phyloP scores from a whole-genome alignment of 2,329 filamentous ascomycete species.

The Capronia americana region DNA sequence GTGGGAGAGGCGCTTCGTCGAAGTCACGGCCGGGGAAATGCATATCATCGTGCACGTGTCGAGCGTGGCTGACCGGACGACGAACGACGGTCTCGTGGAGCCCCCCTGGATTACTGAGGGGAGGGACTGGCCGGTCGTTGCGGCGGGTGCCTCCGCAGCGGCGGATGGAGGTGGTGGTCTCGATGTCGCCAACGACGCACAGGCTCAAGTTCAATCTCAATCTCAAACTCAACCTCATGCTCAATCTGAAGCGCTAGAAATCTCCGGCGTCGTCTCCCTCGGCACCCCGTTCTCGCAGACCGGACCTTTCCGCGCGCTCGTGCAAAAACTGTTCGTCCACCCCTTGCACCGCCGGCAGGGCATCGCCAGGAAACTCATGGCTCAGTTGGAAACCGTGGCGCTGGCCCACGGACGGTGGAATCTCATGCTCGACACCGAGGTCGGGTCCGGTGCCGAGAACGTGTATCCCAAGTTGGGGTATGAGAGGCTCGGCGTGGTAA shows the following conservation, averaged over 20 bases:
- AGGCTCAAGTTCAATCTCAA: no score
- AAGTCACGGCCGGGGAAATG: constrained; percentile 54
- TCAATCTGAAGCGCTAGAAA: constrained; percentile 6
- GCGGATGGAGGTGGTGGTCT: constrained; percentile 41
- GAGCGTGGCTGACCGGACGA: constrained; percentile 40
- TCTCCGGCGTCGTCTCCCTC: constrained; percentile 64
- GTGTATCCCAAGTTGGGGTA: constrained; percentile 66
- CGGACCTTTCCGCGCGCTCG: constrained; percentile 59
- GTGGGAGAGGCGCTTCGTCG: constrained; percentile 62
- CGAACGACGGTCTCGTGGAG: constrained; percentile 38
- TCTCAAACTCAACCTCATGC: no score
- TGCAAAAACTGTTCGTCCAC: constrained; percentile 66
- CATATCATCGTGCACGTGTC: constrained; percentile 62
- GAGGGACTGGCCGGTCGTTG: constrained; percentile 22
- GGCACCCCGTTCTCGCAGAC: constrained; percentile 61
- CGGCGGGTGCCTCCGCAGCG: constrained; percentile 36
- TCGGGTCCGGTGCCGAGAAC: constrained; percentile 58
- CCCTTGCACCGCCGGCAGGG: constrained; percentile 59
- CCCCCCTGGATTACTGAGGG: constrained; percentile 14
- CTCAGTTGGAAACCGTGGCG: constrained; percentile 63
- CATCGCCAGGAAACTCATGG: constrained; percentile 60
- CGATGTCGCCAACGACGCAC: no score
- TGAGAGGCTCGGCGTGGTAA: constrained; percentile 61
- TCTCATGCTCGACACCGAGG: constrained; percentile 61
- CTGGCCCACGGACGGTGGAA: constrained; percentile 56